Evolutionary conservation across 106 monocot genomes (phyloP).

Genomic region (Acorus gramineus): DNA sequence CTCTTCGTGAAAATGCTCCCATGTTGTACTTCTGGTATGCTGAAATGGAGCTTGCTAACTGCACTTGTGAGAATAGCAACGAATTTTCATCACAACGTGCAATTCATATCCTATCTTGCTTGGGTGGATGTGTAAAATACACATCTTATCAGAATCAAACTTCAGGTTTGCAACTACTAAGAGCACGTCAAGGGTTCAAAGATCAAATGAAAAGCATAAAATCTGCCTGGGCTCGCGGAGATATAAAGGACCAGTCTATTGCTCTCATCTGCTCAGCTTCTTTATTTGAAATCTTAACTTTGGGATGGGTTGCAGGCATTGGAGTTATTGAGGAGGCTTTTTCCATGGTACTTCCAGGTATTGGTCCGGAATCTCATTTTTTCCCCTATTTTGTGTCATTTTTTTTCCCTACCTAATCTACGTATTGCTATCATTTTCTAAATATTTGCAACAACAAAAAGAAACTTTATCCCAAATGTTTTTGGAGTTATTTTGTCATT

Average conservation of each 20-base stretch:
- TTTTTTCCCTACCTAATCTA: no score
- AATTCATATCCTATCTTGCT: slow-evolving; percentile 67
- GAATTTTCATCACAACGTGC: slow-evolving; percentile 36
- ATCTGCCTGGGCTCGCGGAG: slow-evolving; percentile 54
- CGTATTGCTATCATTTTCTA: no score
- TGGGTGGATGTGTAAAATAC: slow-evolving; percentile 51
- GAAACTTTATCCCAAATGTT: no score
- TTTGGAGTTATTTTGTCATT: no score
- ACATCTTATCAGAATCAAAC: slow-evolving; percentile 38
- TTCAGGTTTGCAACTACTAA: slow-evolving; percentile 44
- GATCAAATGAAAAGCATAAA: slow-evolving; percentile 53
- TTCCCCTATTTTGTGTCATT: not conserved
- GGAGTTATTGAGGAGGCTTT: slow-evolving; percentile 70
- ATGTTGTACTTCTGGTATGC: slow-evolving; percentile 89
- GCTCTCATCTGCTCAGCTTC: slow-evolving; percentile 68
- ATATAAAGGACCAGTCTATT: slow-evolving; percentile 55
- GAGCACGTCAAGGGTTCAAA: slow-evolving; percentile 83
- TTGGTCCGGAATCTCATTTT: not conserved
- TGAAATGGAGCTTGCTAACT: slow-evolving; percentile 53
- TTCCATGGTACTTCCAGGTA: slow-evolving; percentile 77
- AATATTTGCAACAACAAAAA: no score
- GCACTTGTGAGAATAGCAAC: slow-evolving; percentile 12
- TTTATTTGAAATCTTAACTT: slow-evolving; percentile 74
- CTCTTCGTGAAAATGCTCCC: slow-evolving; percentile 40
- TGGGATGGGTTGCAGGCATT: slow-evolving; percentile 40